Evolutionary conservation across 2,329 filamentous ascomycete species (phyloP), one percentile per base, ranked within the genome.

Genomic region (Dothiorella sarmentorum): DNA sequence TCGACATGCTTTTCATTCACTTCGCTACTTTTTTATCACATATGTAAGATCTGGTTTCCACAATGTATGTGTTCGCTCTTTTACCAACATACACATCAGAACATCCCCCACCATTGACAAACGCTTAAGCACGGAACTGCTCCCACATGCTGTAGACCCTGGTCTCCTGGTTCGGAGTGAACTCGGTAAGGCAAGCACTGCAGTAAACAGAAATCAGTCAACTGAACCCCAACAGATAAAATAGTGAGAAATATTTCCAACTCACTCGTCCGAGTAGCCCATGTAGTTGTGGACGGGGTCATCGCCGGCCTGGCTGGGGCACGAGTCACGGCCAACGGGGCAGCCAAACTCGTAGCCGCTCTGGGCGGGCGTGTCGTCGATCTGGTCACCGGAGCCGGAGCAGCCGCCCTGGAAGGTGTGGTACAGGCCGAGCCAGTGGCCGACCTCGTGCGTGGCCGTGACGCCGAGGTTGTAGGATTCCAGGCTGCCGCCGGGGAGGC

Each of bases 151-250:
- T 77, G 63, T 75, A 70, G 74, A 84, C 83, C 55, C 82, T 69
- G 57, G 72, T 66, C 18, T 75, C 70, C 72, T 84, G 82, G 40
- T 74, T 70, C 1, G 70, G 66, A 7, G 81, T 82, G 62, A 84
- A 84, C 2, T 68, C 72, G 61, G 74, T 73, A 67, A 84, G 83
- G 61, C 82, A 84, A 17, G 73, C 75, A 73, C 84, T 82, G 9
- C 72, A 4, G 33, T 7, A 11, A 17, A 7, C 13, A 37, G n/a
- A n/a, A 5, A 15, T 17, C 13, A 37, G n/a, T n/a, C 33, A 17
- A 37, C 6, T 3, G 2, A 37, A 6, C 7, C 13, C 13, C 15
- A 11, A 37, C 33, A 5, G 13, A 6, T n/a, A 17, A 15, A 37
- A 7, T 15, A 7, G 13, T 11, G 13, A 13, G n/a, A n/a, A n/a